Evolutionary conservation across 2,329 filamentous ascomycete genomes (phyloP).

Genomic region (Colletotrichum abscissum): DNA sequence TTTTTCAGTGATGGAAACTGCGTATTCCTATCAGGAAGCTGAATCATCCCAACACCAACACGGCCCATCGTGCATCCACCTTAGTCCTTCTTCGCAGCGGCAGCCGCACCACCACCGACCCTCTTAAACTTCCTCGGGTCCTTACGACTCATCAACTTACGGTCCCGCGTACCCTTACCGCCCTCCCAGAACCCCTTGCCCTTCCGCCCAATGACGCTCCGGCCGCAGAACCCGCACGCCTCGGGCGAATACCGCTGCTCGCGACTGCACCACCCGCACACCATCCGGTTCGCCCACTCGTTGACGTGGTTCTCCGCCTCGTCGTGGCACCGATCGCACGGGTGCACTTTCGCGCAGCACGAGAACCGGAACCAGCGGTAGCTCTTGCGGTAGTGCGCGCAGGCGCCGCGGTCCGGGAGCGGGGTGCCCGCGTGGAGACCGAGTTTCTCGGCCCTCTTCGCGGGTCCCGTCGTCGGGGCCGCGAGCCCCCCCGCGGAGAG

Average conservation of each 20-base stretch:
- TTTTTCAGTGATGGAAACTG: no score
- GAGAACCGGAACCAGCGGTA: slow-evolving; percentile 75
- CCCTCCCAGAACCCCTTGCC: slow-evolving; percentile 87
- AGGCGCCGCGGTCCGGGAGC: slow-evolving; percentile 64
- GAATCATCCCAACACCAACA: no score
- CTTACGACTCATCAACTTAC: slow-evolving; percentile 77
- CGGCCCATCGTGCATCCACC: slow-evolving; percentile 23
- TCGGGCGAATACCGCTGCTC: slow-evolving; percentile 85
- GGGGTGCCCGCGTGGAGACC: slow-evolving; percentile 68
- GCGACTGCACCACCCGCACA: slow-evolving; percentile 82
- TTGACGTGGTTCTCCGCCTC: slow-evolving; percentile 75
- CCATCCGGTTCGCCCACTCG: slow-evolving; percentile 87
- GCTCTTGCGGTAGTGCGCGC: slow-evolving; percentile 67
- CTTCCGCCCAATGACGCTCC: slow-evolving; percentile 74
- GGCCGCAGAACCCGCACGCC: slow-evolving; percentile 79
- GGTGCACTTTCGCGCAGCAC: slow-evolving; percentile 68
- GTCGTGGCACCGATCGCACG: slow-evolving; percentile 83
- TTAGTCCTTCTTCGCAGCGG: slow-evolving; percentile 47
- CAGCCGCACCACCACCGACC: slow-evolving; percentile 55
- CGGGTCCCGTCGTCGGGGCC: slow-evolving; percentile 51
- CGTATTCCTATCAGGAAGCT: no score
- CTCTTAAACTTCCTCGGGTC: slow-evolving; percentile 80
- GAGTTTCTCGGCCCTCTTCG: slow-evolving; percentile 62
- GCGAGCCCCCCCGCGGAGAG: slow-evolving; percentile 67
- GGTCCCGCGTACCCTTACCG: slow-evolving; percentile 83